Conservation (phyloP, 257 asterid species). For the Gardenia jasminoides region DNA sequence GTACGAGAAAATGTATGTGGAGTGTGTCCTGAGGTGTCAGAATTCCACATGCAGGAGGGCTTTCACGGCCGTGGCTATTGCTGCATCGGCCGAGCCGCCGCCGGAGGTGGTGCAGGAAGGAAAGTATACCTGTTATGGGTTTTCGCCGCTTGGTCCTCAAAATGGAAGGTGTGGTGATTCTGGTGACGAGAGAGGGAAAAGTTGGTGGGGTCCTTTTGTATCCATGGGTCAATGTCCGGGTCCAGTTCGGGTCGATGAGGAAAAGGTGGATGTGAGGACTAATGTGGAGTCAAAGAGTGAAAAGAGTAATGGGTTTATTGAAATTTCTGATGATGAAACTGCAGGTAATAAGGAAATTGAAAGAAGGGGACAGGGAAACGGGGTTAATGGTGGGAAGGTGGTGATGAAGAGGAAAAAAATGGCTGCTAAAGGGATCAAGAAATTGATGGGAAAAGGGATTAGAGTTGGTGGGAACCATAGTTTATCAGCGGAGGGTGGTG, state of each 20-base stretch:
- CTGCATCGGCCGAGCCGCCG: conserved; percentile 41
- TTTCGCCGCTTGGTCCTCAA: conserved; percentile 18
- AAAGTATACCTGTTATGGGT: conserved; percentile 44
- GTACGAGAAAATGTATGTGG: conserved; percentile 36
- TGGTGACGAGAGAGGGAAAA: conserved; percentile 16
- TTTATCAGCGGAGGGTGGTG: conserved; percentile 6
- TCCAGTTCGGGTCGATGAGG: neutral
- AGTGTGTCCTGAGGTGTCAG: conserved; percentile 51
- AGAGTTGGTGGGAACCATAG: conserved; percentile 20
- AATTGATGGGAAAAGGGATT: conserved; percentile 53
- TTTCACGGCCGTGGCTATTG: conserved; percentile 43
- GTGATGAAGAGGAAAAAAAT: conserved; percentile 37
- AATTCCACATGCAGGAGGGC: conserved; percentile 46
- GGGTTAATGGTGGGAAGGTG: neutral
- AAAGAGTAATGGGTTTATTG: neutral
- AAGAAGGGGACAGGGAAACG: neutral
- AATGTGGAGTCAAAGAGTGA: neutral
- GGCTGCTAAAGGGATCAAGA: conserved; percentile 32
- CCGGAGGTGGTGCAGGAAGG: conserved; percentile 50
- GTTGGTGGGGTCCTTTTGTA: conserved; percentile 43
- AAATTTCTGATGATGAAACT: conserved; percentile 4
- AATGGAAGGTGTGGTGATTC: neutral
- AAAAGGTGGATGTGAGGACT: neutral
- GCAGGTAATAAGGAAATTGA: neutral
- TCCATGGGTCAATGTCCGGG: neutral